Evolutionary conservation across 129 eudicot genomes (phyloP).

Genomic region (Flaveria brownii): DNA sequence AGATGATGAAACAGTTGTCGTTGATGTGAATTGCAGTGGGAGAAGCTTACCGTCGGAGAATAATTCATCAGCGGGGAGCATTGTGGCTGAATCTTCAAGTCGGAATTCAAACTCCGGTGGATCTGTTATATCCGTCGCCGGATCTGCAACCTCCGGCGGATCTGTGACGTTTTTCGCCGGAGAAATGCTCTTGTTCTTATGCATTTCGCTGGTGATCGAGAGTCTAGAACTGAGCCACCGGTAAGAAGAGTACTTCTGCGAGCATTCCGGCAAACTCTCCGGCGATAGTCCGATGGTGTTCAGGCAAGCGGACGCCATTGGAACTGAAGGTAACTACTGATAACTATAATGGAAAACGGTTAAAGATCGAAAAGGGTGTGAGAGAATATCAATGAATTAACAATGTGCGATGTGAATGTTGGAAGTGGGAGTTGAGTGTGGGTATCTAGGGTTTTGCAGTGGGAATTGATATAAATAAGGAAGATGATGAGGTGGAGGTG

Average conservation of each 20-base stretch:
- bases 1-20: constrained; percentile 28
- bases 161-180: constrained; percentile 25
- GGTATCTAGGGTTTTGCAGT: constrained; percentile 33
- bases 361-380: too few relatives aligned
- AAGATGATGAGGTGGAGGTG: constrained; percentile 29
- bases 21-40: constrained; percentile 45
- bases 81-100: constrained; percentile 61
- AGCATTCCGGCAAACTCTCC: constrained; percentile 52
- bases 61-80: constrained; percentile 83
- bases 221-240: constrained; percentile 61
- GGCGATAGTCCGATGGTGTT: constrained; percentile 57
- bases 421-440: constrained; percentile 12
- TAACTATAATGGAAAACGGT: too few relatives aligned
- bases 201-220: constrained; percentile 41
- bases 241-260: constrained; percentile 45
- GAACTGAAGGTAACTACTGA: constrained; percentile 8
- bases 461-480: constrained; percentile 39
- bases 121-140: constrained; percentile 29
- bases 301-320: constrained; percentile 79
- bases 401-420: neutral
- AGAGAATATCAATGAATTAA: too few relatives aligned
- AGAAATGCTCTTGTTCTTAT: constrained; percentile 18
- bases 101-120: constrained; percentile 58
- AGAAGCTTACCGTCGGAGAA: constrained; percentile 76
- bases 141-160: constrained; percentile 38